A percentile compares a stretch with the other conserved stretches of the same genome.
These are phyloP conservation scores for Torrubiellomyces zombiae DNA, from an alignment of 2,329 filamentous ascomycete genomes.

Conservation along the genomic window DNA sequence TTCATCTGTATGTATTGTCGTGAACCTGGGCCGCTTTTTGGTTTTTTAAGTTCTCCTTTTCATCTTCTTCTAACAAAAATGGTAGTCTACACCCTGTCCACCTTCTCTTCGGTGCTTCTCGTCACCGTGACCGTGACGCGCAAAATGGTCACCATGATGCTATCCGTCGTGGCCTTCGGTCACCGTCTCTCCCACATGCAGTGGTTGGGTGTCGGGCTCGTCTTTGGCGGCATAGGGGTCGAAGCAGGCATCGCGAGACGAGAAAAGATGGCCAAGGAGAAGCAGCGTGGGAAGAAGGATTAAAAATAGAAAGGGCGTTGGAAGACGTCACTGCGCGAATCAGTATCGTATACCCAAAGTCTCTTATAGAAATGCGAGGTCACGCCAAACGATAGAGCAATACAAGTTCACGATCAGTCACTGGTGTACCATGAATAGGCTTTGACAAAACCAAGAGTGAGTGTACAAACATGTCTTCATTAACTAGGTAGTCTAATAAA, in stretches of 20 bases:
- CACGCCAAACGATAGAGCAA: too few relatives aligned
- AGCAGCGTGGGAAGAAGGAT: conserved; percentile 17
- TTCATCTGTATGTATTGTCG: conserved; percentile 68
- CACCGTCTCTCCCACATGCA: conserved; percentile 78
- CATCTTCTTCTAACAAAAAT: conserved; percentile 7
- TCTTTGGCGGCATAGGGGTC: conserved; percentile 89
- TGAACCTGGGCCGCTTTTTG: too few relatives aligned
- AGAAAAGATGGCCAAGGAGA: conserved; percentile 72
- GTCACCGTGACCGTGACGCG: conserved; percentile 94
- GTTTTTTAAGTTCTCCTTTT: background rate
- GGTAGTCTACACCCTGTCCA: conserved; percentile 72
- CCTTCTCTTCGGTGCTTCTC: conserved; percentile 79
- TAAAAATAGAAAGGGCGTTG: too few relatives aligned
- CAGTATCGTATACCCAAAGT: too few relatives aligned
- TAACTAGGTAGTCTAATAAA: too few relatives aligned
- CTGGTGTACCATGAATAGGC: too few relatives aligned
- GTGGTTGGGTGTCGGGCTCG: conserved; percentile 79
- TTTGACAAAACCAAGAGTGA: too few relatives aligned
- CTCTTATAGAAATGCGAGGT: too few relatives aligned
- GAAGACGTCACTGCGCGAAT: too few relatives aligned
- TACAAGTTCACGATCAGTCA: too few relatives aligned
- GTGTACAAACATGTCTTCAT: too few relatives aligned
- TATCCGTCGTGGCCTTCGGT: conserved; percentile 88
- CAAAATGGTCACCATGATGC: conserved; percentile 98
- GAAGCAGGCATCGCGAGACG: conserved; percentile 66